phyloP scores from a whole-genome alignment of 306 rosid species.

The Hippophae tibetana region DNA sequence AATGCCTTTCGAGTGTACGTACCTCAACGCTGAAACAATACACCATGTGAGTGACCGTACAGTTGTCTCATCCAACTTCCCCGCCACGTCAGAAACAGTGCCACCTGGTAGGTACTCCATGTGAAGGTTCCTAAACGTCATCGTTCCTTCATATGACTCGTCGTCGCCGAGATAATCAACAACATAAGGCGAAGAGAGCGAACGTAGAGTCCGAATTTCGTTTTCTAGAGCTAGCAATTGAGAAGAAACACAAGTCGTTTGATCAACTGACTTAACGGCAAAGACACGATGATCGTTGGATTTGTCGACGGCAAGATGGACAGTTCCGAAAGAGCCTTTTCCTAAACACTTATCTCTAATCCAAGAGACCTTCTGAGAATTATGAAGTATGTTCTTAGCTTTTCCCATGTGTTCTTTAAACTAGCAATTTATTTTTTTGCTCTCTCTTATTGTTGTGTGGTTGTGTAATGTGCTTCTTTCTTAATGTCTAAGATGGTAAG shows the following conservation, averaged over 20 bases:
- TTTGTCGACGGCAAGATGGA: slow-evolving; percentile 38
- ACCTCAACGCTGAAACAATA: slow-evolving; percentile 47
- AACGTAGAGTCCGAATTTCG: slow-evolving; percentile 55
- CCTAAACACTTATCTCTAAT: slow-evolving; percentile 62
- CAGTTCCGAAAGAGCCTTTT: slow-evolving; percentile 64
- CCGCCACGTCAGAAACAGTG: slow-evolving; percentile 37
- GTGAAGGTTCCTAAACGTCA: slow-evolving; percentile 54
- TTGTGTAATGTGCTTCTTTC: neutral
- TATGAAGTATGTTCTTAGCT: neutral
- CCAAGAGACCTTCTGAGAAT: slow-evolving; percentile 45
- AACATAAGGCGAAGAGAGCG: slow-evolving; percentile 50
- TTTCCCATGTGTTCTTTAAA: neutral
- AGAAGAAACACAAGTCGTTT: slow-evolving; percentile 10
- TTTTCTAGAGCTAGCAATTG: slow-evolving; percentile 56
- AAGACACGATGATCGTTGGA: slow-evolving; percentile 34
- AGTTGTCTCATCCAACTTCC: slow-evolving; percentile 36
- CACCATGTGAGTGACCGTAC: slow-evolving; percentile 52
- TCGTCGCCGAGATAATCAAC: slow-evolving; percentile 54
- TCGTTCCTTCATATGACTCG: slow-evolving; percentile 33
- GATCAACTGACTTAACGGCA: slow-evolving; percentile 77
- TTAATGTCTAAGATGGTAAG: slow-evolving; percentile 18
- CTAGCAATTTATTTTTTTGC: too few species aligned
- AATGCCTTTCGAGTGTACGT: slow-evolving; percentile 48
- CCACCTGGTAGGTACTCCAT: slow-evolving; percentile 83
- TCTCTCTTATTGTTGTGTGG: neutral